These are phyloP conservation scores for Cubamyces lactineus DNA, from an alignment of 768 basidiomycete species.

Conservation along the genomic window DNA sequence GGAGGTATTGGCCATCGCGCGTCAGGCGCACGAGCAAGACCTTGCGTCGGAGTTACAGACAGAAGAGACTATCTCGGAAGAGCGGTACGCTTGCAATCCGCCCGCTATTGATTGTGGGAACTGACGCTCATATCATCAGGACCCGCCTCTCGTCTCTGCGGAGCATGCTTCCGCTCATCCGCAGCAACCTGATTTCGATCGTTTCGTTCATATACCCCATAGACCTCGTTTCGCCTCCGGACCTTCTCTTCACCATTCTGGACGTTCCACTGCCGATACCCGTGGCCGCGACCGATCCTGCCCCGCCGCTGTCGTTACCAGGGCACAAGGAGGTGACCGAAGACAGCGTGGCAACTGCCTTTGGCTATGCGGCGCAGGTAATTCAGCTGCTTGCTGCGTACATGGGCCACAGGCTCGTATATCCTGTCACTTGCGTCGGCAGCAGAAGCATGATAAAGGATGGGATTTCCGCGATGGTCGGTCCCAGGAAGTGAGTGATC, in stretches of 20 bases:
- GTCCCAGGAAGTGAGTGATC: conserved; percentile 81
- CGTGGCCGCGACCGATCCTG: conserved; percentile 69
- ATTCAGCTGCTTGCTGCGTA: conserved; percentile 83
- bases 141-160: conserved; percentile 49
- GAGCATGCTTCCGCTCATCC: conserved; percentile 52
- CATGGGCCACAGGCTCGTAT: conserved; percentile 73
- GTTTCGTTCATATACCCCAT: conserved; percentile 88
- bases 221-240: conserved; percentile 78
- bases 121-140: conserved; percentile 42
- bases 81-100: conserved; percentile 10
- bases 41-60: conserved; percentile 45
- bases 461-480: conserved; percentile 93
- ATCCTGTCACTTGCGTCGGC: conserved; percentile 89
- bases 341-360: conserved; percentile 83
- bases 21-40: conserved; percentile 41
- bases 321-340: conserved; percentile 78
- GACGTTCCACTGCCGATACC: conserved; percentile 92
- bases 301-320: conserved; percentile 74
- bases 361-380: conserved; percentile 89
- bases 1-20: conserved; percentile 48
- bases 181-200: conserved; percentile 67
- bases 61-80: conserved; percentile 15
- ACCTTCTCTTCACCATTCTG: conserved; percentile 89
- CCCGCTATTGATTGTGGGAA: conserved; percentile 13
- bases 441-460: conserved; percentile 92